Base-by-base conservation (phyloP, 495 filamentous ascomycete species). In the Polyplosphaeria fusca region DNA sequence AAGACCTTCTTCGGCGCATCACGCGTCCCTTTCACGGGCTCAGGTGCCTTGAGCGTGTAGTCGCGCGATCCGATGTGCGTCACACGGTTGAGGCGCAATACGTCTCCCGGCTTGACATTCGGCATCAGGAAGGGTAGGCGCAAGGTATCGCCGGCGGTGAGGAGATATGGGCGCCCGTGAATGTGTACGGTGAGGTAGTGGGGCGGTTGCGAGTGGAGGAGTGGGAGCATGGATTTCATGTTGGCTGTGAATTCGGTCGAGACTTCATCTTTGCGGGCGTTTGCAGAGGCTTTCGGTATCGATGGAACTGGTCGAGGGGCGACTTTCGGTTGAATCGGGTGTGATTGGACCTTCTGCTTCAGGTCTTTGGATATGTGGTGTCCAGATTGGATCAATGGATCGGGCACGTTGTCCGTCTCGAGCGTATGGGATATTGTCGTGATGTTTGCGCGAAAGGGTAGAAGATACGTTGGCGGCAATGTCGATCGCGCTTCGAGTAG, bases 61-160 rank as follows among this genome's bases (percentile, higher is more conserved):
- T 97, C 93, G 52, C 93, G 80, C 42, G 86, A 91, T 4, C 93
- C 93, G 11, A 98, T 67, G 22, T 80, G 75, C 5, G 78, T 81
- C 18, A 89, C 93, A 20, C 88, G 82, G 72, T 95, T 91, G 43
- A 98, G 81, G 14, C 91, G 87, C 41, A 98, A 74, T 30, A 89
- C 71, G 66, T 96, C 90, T 0, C 93, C 93, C 0, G 89, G 82
- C 47, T 78, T 73, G 1, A 94, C 92, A 24, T 81, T 83, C 23
- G 86, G 85, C 86, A 97, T 90, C 60, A 81, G 81, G 79, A 97
- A 97, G n/a, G 93, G 94, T 38, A 98, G 82, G n/a, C 89, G 88
- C 1, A 98, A 62, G 35, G 78, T 79, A 70, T 97, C 93, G 58
- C 93, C 94, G 28, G 72, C 73, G 0, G 90, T 97, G 58, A 97